Base-by-base conservation (phyloP, 2,329 filamentous ascomycete species). In the Hypoxylon sp. region DNA sequence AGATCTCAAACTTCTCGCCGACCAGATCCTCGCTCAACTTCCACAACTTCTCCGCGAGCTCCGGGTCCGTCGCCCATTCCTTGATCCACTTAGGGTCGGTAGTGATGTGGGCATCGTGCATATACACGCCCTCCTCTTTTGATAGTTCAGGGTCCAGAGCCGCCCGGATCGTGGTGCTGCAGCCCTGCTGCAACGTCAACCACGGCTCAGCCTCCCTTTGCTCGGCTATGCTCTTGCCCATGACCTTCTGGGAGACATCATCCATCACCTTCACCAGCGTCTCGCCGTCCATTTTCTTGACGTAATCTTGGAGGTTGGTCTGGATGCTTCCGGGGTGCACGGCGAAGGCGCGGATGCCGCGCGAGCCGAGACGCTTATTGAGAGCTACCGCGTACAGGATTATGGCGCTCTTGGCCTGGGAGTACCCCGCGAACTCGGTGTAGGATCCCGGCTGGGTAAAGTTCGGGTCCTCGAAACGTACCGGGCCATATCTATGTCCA, bases 361-460 rank as follows among this genome's bases (percentile, higher is more conserved):
- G 71, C 19, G 58, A 47, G 6, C 71, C 46, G 74, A 70, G 61
- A 10, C 75, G 75, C 61, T 73, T 72, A 31, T 79, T 81, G 29
- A 84, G 75, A 0, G 75, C 79, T 1, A 81, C 69, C 1, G 80
- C 76, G 68, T 82, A 82, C 37, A 85, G 71, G 51, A 85, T 79
- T 58, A 83, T 83, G 19, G 82, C 83, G 2, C 80, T 81, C 76
- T 86, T 86, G 46, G 76, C 75, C 61, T 84, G 81, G 3, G 80
- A 81, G 72, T 85, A 85, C 2, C 78, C 78, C 7, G 71, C 69
- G 72, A 80, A 82, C 29, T 72, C 75, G 39, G 66, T 73, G 71
- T 82, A 83, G 1, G 75, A 73, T 37, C 72, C 76, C 2, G 69
- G 72, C 39, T 61, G 62, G 6, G 69, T 57, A 61, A 70, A 78